Conservation (phyloP, 768 basidiomycete genomes). For the Tephrocybe sp. region DNA sequence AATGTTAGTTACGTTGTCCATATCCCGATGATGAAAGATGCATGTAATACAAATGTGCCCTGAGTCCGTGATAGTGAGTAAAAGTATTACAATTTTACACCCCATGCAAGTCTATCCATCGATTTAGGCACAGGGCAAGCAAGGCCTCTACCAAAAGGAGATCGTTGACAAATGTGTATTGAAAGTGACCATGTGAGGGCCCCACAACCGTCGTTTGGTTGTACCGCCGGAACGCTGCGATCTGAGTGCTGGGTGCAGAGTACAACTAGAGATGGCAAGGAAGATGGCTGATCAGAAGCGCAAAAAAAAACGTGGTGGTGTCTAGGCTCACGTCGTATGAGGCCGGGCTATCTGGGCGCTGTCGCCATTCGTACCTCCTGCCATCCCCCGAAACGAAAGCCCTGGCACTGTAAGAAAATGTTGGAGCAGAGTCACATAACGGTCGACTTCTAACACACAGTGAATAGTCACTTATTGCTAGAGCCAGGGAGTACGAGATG, state of each 20-base stretch:
- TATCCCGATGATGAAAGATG: slow-evolving; percentile 13
- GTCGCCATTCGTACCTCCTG: slow-evolving; percentile 65
- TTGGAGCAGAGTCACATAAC: slow-evolving; percentile 16
- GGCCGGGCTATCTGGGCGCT: slow-evolving; percentile 39
- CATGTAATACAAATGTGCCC: slow-evolving; percentile 9
- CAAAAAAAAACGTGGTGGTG: slow-evolving; percentile 2
- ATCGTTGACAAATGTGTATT: slow-evolving; percentile 62
- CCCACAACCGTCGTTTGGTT: slow-evolving; percentile 56
- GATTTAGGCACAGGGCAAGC: slow-evolving; percentile 66
- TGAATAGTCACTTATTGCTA: slow-evolving; percentile 39
- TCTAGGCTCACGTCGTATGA: slow-evolving; percentile 58
- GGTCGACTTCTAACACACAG: slow-evolving; percentile 13
- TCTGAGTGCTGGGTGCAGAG: slow-evolving; percentile 42
- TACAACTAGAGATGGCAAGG: slow-evolving; percentile 35
- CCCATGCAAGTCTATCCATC: slow-evolving; percentile 67
- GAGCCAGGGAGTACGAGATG: slow-evolving; percentile 57
- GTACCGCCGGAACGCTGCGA: slow-evolving; percentile 59
- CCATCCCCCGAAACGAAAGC: slow-evolving; percentile 57
- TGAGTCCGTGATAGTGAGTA: slow-evolving; percentile 8
- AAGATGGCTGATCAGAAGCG: not conserved
- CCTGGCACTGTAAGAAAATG: slow-evolving; percentile 45
- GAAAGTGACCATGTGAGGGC: slow-evolving; percentile 58
- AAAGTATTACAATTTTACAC: slow-evolving; percentile 27
- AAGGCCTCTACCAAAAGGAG: slow-evolving; percentile 60
- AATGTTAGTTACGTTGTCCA: slow-evolving; percentile 20